Evolutionary conservation across 768 basidiomycete species (phyloP).

Genomic region (Scleroderma bovista): DNA sequence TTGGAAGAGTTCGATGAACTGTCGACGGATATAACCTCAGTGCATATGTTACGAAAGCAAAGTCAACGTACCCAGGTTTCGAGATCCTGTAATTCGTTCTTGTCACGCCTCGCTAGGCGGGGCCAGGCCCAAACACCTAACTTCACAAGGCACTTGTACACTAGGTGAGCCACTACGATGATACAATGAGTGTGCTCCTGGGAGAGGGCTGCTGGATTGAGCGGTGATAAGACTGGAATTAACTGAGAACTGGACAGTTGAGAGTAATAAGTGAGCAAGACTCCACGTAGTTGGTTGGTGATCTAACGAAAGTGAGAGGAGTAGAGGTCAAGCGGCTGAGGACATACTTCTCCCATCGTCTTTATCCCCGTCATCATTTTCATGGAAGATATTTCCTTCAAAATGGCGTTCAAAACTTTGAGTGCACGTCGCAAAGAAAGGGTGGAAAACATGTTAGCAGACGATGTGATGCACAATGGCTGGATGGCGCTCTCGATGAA

Average conservation of each 20-base stretch:
- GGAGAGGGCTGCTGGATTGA: slow-evolving; percentile 32
- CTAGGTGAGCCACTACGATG: slow-evolving; percentile 56
- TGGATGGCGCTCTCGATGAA: slow-evolving; percentile 51
- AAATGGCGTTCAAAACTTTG: slow-evolving; percentile 54
- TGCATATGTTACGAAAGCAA: neutral
- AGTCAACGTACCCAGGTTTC: slow-evolving; percentile 46
- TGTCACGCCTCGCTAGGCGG: slow-evolving; percentile 37
- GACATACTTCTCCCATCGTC: slow-evolving; percentile 55
- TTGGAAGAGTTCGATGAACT: slow-evolving; percentile 63
- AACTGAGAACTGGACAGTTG: slow-evolving; percentile 34
- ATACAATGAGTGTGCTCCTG: slow-evolving; percentile 38
- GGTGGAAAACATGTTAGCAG: slow-evolving; percentile 38
- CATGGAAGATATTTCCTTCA: slow-evolving; percentile 65
- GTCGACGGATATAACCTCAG: slow-evolving; percentile 1
- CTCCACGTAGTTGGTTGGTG: slow-evolving; percentile 36
- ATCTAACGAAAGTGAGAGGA: slow-evolving; percentile 12
- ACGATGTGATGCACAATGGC: slow-evolving; percentile 39
- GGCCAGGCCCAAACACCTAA: slow-evolving; percentile 71
- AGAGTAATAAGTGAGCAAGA: slow-evolving; percentile 60
- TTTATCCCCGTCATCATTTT: slow-evolving; percentile 68
- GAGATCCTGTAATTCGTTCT: slow-evolving; percentile 40
- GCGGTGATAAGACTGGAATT: slow-evolving; percentile 26
- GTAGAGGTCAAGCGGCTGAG: neutral
- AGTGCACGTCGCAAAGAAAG: slow-evolving; percentile 57
- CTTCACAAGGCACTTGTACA: slow-evolving; percentile 72